Conservation (phyloP, 2,329 filamentous ascomycete species). For the Claviceps arundinis region DNA sequence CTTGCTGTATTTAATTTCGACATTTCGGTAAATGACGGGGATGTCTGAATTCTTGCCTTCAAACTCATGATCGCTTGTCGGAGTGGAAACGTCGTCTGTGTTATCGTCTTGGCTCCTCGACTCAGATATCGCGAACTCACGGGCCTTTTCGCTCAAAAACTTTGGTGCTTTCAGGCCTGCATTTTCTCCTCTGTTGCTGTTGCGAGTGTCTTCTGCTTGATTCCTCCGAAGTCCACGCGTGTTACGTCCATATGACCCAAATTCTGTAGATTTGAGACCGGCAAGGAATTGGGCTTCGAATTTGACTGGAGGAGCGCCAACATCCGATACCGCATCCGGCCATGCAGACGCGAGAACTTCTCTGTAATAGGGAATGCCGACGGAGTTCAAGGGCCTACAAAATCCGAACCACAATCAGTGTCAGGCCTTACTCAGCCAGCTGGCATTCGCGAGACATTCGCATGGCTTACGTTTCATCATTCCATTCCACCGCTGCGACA, state of each 20-base stretch:
- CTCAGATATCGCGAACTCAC: slow-evolving; percentile 44
- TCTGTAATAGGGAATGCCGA: slow-evolving; percentile 90
- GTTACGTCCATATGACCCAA: slow-evolving; percentile 68
- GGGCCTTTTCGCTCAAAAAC: slow-evolving; percentile 86
- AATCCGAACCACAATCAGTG: slow-evolving; percentile 5
- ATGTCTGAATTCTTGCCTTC: slow-evolving; percentile 70
- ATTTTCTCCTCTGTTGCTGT: slow-evolving; percentile 44
- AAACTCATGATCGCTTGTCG: slow-evolving; percentile 54
- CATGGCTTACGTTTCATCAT: slow-evolving; percentile 48
- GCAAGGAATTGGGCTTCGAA: slow-evolving; percentile 59
- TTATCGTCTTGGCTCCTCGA: slow-evolving; percentile 28
- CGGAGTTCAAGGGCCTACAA: slow-evolving; percentile 58
- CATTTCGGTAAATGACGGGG: slow-evolving; percentile 77
- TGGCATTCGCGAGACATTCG: not conserved
- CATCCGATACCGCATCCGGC: slow-evolving; percentile 75
- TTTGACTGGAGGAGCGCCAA: slow-evolving; percentile 68
- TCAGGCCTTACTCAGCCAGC: not conserved
- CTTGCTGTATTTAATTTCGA: slow-evolving; percentile 98
- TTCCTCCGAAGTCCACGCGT: slow-evolving; percentile 62
- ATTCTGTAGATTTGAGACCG: slow-evolving; percentile 56
- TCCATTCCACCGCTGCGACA: slow-evolving; percentile 51
- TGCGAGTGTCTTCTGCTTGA: slow-evolving; percentile 67
- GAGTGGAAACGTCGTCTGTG: slow-evolving; percentile 46
- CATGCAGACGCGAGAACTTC: slow-evolving; percentile 79
- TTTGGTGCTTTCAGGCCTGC: slow-evolving; percentile 63